Base-by-base conservation (phyloP, 2,329 filamentous ascomycete genomes). In the Diaporthe capsici region DNA sequence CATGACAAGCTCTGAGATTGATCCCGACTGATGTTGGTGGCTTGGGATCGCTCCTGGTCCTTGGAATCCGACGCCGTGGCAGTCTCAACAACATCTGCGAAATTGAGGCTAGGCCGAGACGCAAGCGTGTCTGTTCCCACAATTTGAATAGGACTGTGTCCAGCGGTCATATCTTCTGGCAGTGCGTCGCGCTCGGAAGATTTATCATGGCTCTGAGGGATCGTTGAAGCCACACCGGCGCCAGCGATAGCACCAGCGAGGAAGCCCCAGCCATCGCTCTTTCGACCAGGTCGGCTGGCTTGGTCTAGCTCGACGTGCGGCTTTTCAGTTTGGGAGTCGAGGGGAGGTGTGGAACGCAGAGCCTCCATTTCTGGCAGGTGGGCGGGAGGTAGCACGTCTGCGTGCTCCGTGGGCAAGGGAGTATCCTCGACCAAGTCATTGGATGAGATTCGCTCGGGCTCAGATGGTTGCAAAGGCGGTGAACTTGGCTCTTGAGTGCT, bases 231-330 rank as follows among this genome's bases (percentile, higher is more conserved):
- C 37, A 53, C 49, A n/a, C 71, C 47, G 9, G 61, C 61, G 49
- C 71, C 71, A 17, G 58, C 34, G 17, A 73, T 73, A 47, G 58
- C 71, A 65, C 71, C 58, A 20, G 71, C 71, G 47, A 65, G 71
- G 58, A 65, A 73, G 37, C 58, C 58, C 71, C 71, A 73, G 9
- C 71, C 71, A n/a, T 65, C 58, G 49, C 71, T 73, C 58, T 47
- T 73, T 44, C 71, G 51, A 61, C 17, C 22, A 57, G 58, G 28
- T 44, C 13, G 49, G 22, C 25, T 65, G 15, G 8, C 31, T 17
- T 67, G 42, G 31, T 70, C 67, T 37, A 20, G 39, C 3, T 55
- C 42, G n/a, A 12, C 44, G 2, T 47, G 60, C 51, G 34, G 20
- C 22, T 42, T 31, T 20, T 68, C 51, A 25, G 10, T 7, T 8